Base-by-base conservation (phyloP, 176 grass and related monocot genomes). In the Melocanna baccifera region DNA sequence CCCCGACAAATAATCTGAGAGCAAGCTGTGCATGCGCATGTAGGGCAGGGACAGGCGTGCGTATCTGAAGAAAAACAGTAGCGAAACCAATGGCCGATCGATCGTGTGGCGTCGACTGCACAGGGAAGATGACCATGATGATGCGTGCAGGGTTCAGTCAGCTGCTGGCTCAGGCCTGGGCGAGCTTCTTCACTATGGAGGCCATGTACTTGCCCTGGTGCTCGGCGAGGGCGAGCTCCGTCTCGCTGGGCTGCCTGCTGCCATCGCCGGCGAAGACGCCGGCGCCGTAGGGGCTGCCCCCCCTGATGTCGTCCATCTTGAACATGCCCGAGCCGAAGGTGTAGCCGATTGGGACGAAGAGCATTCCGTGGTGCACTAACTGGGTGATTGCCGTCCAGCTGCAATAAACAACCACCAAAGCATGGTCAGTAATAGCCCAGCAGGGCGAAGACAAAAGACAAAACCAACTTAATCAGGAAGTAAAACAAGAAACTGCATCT, bases 121-220 rank as follows among this genome's bases (percentile, higher is more conserved):
- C 72, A 78, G 45, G 15, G 65, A 50, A 73, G 52, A n/a, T 7
- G 51, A 19, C 5, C 16, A 52, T 7, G 29, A 62, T 7, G 57
- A 26, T 30, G 19, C 37, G 62, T 78, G 40, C 20, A 3, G 20
- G 53, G 48, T 51, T 51, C 15, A n/a, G 9, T n/a, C 53, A 57
- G 53, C 53, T 32, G 57, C 26, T 81, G 26, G 65, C 42, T 89
- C 55, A 86, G 47, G 34, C 81, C 67, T 78, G 86, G 8, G 57
- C 76, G 6, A 92, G 90, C 73, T 88, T 92, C 50, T 95, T 92
- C 70, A 95, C 77, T 18, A 95, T 92, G 61, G 91, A 87, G 47
- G 91, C 86, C 93, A 95, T 95, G 88, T 95, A 91, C 71, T 95
- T 92, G 83, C 93, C 93, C 80, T 95, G 93, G 89, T 95, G 93